A percentile compares a stretch with the other conserved stretches of the same genome.
These are phyloP conservation scores for Sclerotinia nivalis DNA, from an alignment of 2,329 filamentous ascomycete species.

Conservation along the genomic window DNA sequence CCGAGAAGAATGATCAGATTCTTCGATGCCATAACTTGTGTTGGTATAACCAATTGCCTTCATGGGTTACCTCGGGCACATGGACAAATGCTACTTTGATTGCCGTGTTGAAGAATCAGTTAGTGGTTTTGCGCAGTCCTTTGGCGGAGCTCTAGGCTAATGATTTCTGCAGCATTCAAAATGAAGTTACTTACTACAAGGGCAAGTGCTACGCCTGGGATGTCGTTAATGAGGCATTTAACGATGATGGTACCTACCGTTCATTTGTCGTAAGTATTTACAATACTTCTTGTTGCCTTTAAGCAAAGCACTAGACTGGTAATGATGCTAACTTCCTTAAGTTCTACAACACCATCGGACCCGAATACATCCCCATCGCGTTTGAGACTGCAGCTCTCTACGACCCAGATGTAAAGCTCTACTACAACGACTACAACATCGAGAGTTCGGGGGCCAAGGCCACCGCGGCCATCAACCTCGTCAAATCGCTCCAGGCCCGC, in stretches of 20 bases:
- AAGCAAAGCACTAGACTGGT: neutral
- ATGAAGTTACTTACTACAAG: conserved; percentile 60
- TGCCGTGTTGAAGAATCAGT: conserved; percentile 57
- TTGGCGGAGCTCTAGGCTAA: neutral
- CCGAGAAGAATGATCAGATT: conserved; percentile 51
- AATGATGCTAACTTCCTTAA: neutral
- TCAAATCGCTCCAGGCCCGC: conserved; percentile 49
- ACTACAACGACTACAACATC: conserved; percentile 62
- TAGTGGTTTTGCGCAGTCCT: neutral
- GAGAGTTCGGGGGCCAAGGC: conserved; percentile 54
- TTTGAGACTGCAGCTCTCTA: conserved; percentile 36
- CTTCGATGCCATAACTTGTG: conserved; percentile 62
- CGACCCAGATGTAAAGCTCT: conserved; percentile 37
- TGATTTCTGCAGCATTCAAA: conserved; percentile 47
- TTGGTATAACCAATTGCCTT: conserved; percentile 55
- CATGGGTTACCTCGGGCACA: conserved; percentile 51
- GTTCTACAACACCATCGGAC: conserved; percentile 43
- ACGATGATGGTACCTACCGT: conserved; percentile 58
- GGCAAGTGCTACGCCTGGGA: conserved; percentile 65
- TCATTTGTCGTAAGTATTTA: conserved; percentile 52
- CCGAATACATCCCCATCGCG: conserved; percentile 51
- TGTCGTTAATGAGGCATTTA: conserved; percentile 65
- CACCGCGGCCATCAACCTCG: conserved; percentile 46
- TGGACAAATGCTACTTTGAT: conserved; percentile 62
- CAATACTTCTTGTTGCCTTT: conserved; percentile 43